Base-by-base conservation (phyloP, 768 basidiomycete genomes). In the Inosperma sp. region DNA sequence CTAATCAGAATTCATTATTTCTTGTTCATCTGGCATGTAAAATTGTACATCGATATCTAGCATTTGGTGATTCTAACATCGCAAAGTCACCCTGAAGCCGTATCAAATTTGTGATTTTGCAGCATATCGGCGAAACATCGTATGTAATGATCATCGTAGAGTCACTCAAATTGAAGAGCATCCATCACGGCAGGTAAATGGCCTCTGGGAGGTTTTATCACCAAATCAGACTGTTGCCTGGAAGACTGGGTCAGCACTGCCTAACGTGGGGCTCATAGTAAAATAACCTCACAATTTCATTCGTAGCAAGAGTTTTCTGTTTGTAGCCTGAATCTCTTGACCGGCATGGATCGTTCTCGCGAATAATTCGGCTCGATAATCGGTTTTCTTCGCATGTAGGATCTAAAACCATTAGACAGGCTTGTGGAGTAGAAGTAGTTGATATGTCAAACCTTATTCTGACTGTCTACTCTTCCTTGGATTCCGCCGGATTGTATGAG, bases 381-480 rank as follows among this genome's bases (percentile, higher is more conserved):
- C 87, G 2, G 80, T 84, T 62, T 85, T 82, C 68, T 83, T 86
- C 17, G 90, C 87, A 60, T 81, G 77, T 44, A 96, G 66, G 14
- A 94, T 84, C 93, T 90, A 46, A 36, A 40, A 44, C 36, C 22
- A 23, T 27, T 7, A 58, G 37, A 22, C 61, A 19, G 25, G 13
- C n/a, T 33, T 16, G 22, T n/a, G 19, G 4, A 35, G 25, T 52
- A 39, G 5, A 14, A 14, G 48, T 13, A 46, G 37, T 41, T 21
- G 14, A 33, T 13, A 16, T 3, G 22, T 56, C 67, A 34, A 41
- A 86, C 90, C 77, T 90, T 92, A 68, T 93, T 91, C 65, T 88
- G 86, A 59, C 88, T 86, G 63, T 97, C 93, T 14, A 96, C 84
- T 8, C 91, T 76, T 3, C 82, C 93, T 59, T 86, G 79, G 54